Evolutionary conservation across 768 basidiomycete species (phyloP).

Genomic region (Panaeolus cyanescens): DNA sequence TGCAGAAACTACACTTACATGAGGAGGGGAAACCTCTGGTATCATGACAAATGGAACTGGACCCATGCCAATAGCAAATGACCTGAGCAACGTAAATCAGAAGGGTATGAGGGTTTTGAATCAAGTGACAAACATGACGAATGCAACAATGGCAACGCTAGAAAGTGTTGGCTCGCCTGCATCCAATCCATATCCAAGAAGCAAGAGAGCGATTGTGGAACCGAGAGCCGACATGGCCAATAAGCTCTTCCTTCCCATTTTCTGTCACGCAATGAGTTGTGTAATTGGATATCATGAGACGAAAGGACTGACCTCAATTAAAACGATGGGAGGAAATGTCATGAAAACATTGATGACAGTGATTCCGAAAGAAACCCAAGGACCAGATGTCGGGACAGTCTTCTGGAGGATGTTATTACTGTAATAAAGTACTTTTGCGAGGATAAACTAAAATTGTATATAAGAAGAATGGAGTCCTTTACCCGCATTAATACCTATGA

Average conservation of each 20-base stretch:
- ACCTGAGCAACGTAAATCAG: conserved; percentile 41
- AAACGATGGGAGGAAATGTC: conserved; percentile 84
- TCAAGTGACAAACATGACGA: conserved; percentile 66
- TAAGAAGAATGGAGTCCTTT: conserved; percentile 5
- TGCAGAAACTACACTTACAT: conserved; percentile 45
- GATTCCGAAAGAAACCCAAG: conserved; percentile 83
- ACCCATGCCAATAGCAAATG: conserved; percentile 88
- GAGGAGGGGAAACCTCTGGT: conserved; percentile 82
- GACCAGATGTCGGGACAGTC: conserved; percentile 75
- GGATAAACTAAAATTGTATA: conserved; percentile 4
- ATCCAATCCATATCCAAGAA: conserved; percentile 74
- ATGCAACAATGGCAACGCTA: conserved; percentile 74
- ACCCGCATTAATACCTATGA: conserved; percentile 76
- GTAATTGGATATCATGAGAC: conserved; percentile 3
- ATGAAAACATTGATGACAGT: conserved; percentile 82
- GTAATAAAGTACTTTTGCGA: conserved; percentile 78
- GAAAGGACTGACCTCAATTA: conserved; percentile 70
- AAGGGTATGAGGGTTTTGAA: neutral
- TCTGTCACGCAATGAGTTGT: conserved; percentile 37
- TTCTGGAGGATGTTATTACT: conserved; percentile 85
- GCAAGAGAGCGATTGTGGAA: conserved; percentile 62
- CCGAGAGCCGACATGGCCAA: conserved; percentile 69
- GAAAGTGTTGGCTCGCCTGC: conserved; percentile 58
- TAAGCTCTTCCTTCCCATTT: conserved; percentile 71
- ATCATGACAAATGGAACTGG: conserved; percentile 94